Evolutionary conservation across 2,329 filamentous ascomycete species (phyloP), one percentile per base, ranked within the genome.

Genomic region (Hypoxylon sp.): DNA sequence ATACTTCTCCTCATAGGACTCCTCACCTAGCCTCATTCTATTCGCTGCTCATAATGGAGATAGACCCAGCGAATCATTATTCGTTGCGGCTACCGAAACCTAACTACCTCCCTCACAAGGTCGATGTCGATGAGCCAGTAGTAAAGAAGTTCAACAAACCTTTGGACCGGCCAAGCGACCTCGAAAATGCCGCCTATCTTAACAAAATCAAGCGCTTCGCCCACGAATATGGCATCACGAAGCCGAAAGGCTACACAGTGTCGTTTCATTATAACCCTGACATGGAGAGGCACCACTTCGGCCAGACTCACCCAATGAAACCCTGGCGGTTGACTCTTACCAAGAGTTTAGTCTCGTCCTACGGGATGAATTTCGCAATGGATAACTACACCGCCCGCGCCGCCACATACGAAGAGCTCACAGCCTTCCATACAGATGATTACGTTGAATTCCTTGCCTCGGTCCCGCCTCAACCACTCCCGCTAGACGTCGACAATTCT

Each of bases 251-350:
- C 73, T 95, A 97, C 82, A 94, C 88, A 33, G 95, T 99, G 51
- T 98, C 95, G 8, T 98, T 95, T 82, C 96, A 99, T 80, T 94
- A 94, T 82, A 98, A 98, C 77, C 93, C 95, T 1, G 90, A 93
- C 67, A 97, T 98, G 79, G 96, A 99, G 82, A 92, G 92, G 78
- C 95, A 98, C 81, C 96, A 99, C 81, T 99, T 99, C 80, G 96
- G 96, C 72, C 92, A 93, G 82, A 95, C 93, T 8, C 96, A 99
- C 84, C 96, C 96, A 20, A 99, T 99, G 96, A 99, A 99, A 81
- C 96, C 96, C 66, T 98, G 96, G 95, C 93, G 96, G 37, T 84
- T 99, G 71, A 98, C 95, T 14, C 87, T 99, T 61, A 97, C 96
- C 63, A 98, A 99, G 80, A 94, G 96, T 76, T 88, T 99, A 51